Evolutionary conservation across 495 filamentous ascomycete genomes (phyloP), one percentile per base, ranked within the genome.

Genomic region (Penicillium verhagenii): DNA sequence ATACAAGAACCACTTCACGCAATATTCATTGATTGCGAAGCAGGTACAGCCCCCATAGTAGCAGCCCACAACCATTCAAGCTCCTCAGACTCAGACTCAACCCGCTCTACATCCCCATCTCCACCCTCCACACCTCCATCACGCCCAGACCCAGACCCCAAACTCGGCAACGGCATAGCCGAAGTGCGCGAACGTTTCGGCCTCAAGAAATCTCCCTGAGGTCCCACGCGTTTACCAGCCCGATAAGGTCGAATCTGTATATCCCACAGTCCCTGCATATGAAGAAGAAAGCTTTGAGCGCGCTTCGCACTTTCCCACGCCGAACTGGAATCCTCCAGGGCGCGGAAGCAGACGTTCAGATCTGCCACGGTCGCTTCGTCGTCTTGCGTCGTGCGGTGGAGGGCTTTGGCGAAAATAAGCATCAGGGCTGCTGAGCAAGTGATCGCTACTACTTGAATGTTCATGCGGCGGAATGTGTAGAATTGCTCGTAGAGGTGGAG

Each of bases 391-490:
- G 18, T 8, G 2, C 42, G 63, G 19, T 77, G 72, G 16, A 77
- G 57, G 13, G 74, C 70, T 1, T 72, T 75, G 35, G 74, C 67
- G 33, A 74, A 77, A 4, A 77, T 68, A 3, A 77, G 70, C 61
- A 77, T 77, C 20, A 77, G 61, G 1, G 77, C 72, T 11, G 77
- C 74, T 40, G 74, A 76, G 61, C 77, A 79, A 9, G 74, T 77
- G 23, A 79, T 75, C 20, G 72, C 65, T 3, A 79, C 76, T 1
- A 72, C 74, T 54, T 79, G 73, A 50, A 74, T 76, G 63, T 77
- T 78, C 65, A 78, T 77, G 19, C 72, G 67, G 21, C 75, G 73
- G 60, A 80, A 74, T 4, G 73, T 75, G 53, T 77, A 79, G 46
- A 29, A 48, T 33, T 48, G 33, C 4, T 77, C 74, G 54, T 78